Base-by-base conservation (phyloP, 768 basidiomycete genomes). In the Leccinellum albellum region DNA sequence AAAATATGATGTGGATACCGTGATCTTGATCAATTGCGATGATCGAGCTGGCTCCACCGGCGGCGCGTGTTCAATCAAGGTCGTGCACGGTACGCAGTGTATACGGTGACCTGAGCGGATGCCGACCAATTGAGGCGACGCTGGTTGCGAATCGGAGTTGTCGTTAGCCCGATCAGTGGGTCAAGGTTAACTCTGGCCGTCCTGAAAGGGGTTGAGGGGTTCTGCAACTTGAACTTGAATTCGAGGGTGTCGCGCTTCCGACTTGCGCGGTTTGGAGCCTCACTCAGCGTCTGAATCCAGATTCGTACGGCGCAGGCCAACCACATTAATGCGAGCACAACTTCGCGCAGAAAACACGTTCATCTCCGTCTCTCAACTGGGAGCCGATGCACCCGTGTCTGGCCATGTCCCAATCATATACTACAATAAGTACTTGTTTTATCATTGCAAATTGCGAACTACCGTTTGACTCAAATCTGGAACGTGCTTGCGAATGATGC, bases 121-220 rank as follows among this genome's bases (percentile, higher is more conserved):
- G n/a, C 65, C 61, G 60, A 53, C 28, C 31, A 20, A 40, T 20
- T n/a, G n/a, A 45, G 50, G 24, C 28, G 44, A 53, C 47, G 47
- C 53, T 52, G 35, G 14, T 56, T 45, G 57, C 51, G 51, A 58
- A 56, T 56, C 52, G 53, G 55, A n/a, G 37, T n/a, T 40, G 40
- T n/a, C 40, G 40, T 37, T 37, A n/a, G 46, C 51, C 63, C 61
- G 64, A 71, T 69, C 64, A 64, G 40, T 52, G 40, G 53, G 53
- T 70, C 70, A 72, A 72, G 70, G 70, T 72, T 72, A 72, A 64
- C 70, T 73, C 55, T 35, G 6, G 54, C 50, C 31, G 49, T 48
- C n/a, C 57, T 55, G 49, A 62, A 62, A 63, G 53, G 56, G 60
- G 29, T 44, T 6, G 54, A 48, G 55, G 33, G 48, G 33, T 20